Percentiles rank a stretch among this genome's conserved stretches.
phyloP scores from a whole-genome alignment of 2,329 filamentous ascomycete species.

The Cadophora gregata region DNA sequence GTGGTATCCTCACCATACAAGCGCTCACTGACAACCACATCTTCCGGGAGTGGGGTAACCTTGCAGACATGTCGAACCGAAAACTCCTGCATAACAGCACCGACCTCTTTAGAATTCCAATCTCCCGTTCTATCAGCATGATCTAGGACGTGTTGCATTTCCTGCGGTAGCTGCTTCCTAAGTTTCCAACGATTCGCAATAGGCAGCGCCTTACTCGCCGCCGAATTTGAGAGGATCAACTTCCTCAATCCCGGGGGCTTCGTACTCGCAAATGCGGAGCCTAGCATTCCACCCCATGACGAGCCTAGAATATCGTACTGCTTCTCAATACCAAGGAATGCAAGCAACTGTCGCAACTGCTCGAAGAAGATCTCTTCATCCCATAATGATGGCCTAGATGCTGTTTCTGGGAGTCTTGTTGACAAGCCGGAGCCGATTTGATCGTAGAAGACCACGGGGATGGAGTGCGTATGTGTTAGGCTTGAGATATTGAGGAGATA shows the following conservation, averaged over 20 bases:
- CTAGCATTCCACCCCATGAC: constrained; percentile 60
- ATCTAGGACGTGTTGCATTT: constrained; percentile 32
- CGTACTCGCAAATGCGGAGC: constrained; percentile 49
- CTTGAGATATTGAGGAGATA: constrained; percentile 43
- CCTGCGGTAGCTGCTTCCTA: constrained; percentile 32
- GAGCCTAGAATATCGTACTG: constrained; percentile 54
- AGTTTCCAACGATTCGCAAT: constrained; percentile 35
- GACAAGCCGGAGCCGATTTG: constrained; percentile 57
- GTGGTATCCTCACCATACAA: constrained; percentile 27
- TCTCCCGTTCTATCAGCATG: constrained; percentile 30
- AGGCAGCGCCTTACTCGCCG: constrained; percentile 39
- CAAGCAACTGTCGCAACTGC: constrained; percentile 56
- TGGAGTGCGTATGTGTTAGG: constrained; percentile 30
- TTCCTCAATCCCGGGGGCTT: constrained; percentile 47
- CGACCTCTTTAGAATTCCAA: not conserved
- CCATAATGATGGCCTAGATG: constrained; percentile 54
- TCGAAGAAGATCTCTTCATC: constrained; percentile 52
- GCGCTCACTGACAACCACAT: not conserved
- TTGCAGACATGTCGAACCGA: not conserved
- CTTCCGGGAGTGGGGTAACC: not conserved
- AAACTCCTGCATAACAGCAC: constrained; percentile 5
- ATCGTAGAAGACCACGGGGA: constrained; percentile 59
- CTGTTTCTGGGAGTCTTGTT: constrained; percentile 54
- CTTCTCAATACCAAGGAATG: constrained; percentile 47
- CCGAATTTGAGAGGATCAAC: constrained; percentile 45